Conservation (phyloP, 768 basidiomycete genomes). For the Paxillus involutus region DNA sequence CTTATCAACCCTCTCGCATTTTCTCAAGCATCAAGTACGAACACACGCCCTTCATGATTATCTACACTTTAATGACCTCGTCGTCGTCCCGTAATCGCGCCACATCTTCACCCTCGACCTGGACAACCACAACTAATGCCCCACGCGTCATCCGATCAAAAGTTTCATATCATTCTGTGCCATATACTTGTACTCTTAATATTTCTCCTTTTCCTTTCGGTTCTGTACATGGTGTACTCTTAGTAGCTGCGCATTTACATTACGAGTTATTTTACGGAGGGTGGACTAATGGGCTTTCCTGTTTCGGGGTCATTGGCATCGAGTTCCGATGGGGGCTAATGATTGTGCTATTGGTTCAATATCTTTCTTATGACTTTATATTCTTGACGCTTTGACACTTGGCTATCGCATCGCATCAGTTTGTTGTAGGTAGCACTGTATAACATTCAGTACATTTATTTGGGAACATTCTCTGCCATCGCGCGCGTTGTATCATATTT, state of each 20-base stretch:
- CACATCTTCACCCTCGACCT: constrained; percentile 19
- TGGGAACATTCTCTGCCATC: constrained; percentile 1
- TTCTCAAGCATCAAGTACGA: constrained; percentile 21
- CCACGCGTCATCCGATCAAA: constrained; percentile 16
- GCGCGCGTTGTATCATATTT: neutral
- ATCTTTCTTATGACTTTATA: constrained; percentile 27
- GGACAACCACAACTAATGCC: constrained; percentile 14
- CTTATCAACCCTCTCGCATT: constrained; percentile 30
- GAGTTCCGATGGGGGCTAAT: constrained; percentile 31
- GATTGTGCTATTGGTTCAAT: constrained; percentile 25
- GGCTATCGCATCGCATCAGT: constrained; percentile 29
- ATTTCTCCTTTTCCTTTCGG: constrained; percentile 19
- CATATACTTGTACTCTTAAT: constrained; percentile 35
- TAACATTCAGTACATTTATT: constrained; percentile 12
- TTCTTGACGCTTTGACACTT: constrained; percentile 30
- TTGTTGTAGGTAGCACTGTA: constrained; percentile 32
- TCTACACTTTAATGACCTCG: constrained; percentile 27
- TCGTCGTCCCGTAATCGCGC: constrained; percentile 32
- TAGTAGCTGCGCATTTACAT: constrained; percentile 33
- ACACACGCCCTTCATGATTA: constrained; percentile 25
- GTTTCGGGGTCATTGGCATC: constrained; percentile 27
- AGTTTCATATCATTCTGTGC: constrained; percentile 25
- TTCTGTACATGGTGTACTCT: constrained; percentile 33
- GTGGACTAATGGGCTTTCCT: constrained; percentile 31
- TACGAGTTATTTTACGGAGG: constrained; percentile 32